Evolutionary conservation across 257 asterid genomes (phyloP).

Genomic region (Lantana camara): DNA sequence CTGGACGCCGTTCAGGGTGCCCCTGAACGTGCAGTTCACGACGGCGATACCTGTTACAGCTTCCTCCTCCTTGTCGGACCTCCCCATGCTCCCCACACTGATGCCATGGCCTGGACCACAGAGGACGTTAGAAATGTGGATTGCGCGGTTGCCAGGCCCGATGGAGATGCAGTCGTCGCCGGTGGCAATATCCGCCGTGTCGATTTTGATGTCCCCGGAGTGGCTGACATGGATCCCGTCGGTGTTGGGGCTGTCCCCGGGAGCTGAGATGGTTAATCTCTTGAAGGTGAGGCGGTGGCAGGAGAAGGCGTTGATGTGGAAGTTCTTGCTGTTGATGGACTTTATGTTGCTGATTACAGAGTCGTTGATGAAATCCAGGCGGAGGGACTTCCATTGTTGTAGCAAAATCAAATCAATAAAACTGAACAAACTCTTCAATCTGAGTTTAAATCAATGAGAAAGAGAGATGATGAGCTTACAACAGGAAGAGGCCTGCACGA

Average conservation of each 20-base stretch:
- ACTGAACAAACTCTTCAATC: no score
- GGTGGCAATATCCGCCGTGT: conserved; percentile 36
- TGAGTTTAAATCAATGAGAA: no score
- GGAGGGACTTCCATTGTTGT: conserved; percentile 35
- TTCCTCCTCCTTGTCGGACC: conserved; percentile 24
- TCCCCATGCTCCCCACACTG: conserved; percentile 60
- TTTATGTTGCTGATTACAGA: conserved; percentile 26
- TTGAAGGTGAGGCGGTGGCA: conserved; percentile 41
- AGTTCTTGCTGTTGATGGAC: conserved; percentile 64
- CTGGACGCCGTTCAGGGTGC: conserved; percentile 56
- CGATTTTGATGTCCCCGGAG: conserved; percentile 40
- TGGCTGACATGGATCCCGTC: conserved; percentile 57
- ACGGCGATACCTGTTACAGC: conserved; percentile 37
- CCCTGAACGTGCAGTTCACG: conserved; percentile 41
- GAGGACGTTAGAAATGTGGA: conserved; percentile 31
- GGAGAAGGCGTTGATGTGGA: conserved; percentile 48
- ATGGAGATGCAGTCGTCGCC: conserved; percentile 67
- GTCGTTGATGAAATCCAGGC: conserved; percentile 36
- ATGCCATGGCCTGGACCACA: conserved; percentile 77
- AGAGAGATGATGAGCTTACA: conserved; percentile 21
- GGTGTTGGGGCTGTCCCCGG: conserved; percentile 56
- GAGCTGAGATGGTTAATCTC: conserved; percentile 40
- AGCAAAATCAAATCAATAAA: no score
- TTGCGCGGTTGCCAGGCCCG: conserved; percentile 39
- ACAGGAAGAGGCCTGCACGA: conserved; percentile 36